Evolutionary conservation across 108 stramenopile species (phyloP), one percentile per base, ranked within the genome.

Genomic region (Chaetoceros tenuissimus): DNA sequence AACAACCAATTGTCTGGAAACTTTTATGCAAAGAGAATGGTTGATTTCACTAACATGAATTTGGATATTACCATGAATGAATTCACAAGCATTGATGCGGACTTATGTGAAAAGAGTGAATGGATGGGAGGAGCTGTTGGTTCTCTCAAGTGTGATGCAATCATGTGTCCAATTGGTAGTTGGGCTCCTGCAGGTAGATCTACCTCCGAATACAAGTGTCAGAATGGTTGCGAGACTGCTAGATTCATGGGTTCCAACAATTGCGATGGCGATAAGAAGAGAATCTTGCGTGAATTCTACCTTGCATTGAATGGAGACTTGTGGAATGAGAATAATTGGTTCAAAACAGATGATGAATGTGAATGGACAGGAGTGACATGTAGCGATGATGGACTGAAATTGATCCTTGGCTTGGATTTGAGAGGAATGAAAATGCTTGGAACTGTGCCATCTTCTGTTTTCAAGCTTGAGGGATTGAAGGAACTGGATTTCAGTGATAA

Each of bases 141-240:
- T 18, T 54, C 62, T 8, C 46, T 80, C 29, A 80, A 80, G 24
- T 91, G 89, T 53, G 55, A 86, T 53, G 84, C 81, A 8, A 80
- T 92, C 31, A 59, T 85, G 24, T 92, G 90, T 59, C 84, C 81
- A 7, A 68, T 68, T 25, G 77, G 79, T 43, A 82, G 75, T 8
- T 81, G 63, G 63, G 66, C 75, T 22, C 66, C 75, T 1, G 44
- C 60, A 24, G 80, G 80, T n/a, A 28, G 66, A 3, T 51, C 59
- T 3, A 53, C 72, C 17, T 59, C 64, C 28, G 25, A 55, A 3
- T 54, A 27, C 20, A 52, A 49, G 24, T 34, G 59, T 60, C 48
- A 16, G 27, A 47, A 28, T 31, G 34, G 34, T 40, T 40, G 34
- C 13, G 8, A 40, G 34, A 40, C 8, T 40, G 34, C 34, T 5